Base-by-base conservation (phyloP, 2,329 filamentous ascomycete species). In the Colletotrichum sp. region DNA sequence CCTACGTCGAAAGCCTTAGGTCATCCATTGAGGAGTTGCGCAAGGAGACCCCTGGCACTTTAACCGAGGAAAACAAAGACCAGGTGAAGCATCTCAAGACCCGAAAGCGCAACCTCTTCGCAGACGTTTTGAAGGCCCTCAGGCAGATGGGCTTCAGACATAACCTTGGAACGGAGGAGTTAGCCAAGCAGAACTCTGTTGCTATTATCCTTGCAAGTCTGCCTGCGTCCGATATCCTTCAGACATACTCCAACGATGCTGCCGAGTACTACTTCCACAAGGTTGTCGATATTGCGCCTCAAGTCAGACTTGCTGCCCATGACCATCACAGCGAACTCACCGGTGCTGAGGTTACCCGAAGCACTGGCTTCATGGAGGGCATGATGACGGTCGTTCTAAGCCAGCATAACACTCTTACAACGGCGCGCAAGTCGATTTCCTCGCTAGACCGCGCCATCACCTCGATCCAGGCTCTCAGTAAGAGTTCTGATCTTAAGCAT, bases 81-180 rank as follows among this genome's bases (percentile, higher is more conserved):
- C 84, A 90, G 18, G 92, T 98, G 77, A 96, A 98, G 84, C 95
- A 98, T 83, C 91, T 99, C 79, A 99, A 98, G 87, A 93, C 92
- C 4, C 92, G 95, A 80, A 99, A 99, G 86, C 92, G 95, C 59
- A 96, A 96, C 80, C 90, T 99, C 16, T 97, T 98, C 80, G 95
- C 95, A 1, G 96, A 99, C 79, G 96, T 95, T 0, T 87, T 99
- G 78, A 96, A 95, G 81, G 92, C 93, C 26, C 87, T 98, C 32
- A 92, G 95, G 44, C 91, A 94, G 73, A 99, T 99, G 96, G 97
- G 97, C 6, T 91, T 99, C 80, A 94, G 94, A 80, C 92, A 93
- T 69, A 98, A 98, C 82, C 88, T 98, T 18, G 92, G 94, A 78
- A 93, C 92, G 16, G 92, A 95, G 81, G 89, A 94, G 59, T 88